These are phyloP conservation scores for Leccinum disarticulatum DNA, from an alignment of 768 basidiomycete genomes.

Conservation along the genomic window DNA sequence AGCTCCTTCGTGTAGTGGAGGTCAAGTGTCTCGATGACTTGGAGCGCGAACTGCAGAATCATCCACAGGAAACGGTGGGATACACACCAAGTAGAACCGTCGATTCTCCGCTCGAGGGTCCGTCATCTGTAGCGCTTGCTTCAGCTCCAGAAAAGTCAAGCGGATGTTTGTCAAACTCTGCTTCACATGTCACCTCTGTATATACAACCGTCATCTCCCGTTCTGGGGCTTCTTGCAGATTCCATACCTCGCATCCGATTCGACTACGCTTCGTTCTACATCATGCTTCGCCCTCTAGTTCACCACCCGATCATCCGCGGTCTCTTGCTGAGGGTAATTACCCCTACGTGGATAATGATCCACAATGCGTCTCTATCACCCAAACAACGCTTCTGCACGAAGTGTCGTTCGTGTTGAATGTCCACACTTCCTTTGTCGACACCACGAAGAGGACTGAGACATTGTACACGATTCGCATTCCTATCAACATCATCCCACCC, in stretches of 20 bases:
- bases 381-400: constrained; percentile 81
- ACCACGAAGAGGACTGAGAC: constrained; percentile 66
- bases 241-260: constrained; percentile 74
- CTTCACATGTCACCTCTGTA: constrained; percentile 39
- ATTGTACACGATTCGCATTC: constrained; percentile 62
- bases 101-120: constrained; percentile 28
- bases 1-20: constrained; percentile 68
- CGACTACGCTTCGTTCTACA: constrained; percentile 82
- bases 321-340: constrained; percentile 45
- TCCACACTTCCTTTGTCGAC: constrained; percentile 78
- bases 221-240: constrained; percentile 90
- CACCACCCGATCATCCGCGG: constrained; percentile 47
- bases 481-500: constrained; percentile 69
- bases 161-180: constrained; percentile 43
- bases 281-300: constrained; percentile 49
- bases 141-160: constrained; percentile 29
- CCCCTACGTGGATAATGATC: constrained; percentile 52
- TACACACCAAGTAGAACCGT: constrained; percentile 12
- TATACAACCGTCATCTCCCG: constrained; percentile 65
- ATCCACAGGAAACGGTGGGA: constrained; percentile 21
- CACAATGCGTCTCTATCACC: constrained; percentile 72
- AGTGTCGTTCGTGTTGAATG: constrained; percentile 73
- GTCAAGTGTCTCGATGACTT: constrained; percentile 46
- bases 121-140: constrained; percentile 29
- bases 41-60: constrained; percentile 35